Evolutionary conservation across 2,329 filamentous ascomycete genomes (phyloP).

Genomic region (Aspergillus fructus): DNA sequence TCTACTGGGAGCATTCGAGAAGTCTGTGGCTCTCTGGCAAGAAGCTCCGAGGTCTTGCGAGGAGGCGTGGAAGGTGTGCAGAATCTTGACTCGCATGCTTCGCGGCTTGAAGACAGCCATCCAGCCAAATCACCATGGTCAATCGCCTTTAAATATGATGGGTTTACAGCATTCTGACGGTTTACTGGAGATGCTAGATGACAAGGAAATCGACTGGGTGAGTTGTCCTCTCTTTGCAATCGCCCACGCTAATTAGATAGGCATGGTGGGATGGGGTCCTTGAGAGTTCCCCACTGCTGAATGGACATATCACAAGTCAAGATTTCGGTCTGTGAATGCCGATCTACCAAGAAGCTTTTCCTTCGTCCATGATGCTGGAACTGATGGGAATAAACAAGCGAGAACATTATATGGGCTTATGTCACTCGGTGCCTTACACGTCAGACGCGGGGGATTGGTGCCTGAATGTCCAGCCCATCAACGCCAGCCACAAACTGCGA

Average conservation of each 20-base stretch:
- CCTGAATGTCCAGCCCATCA: not conserved
- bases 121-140: no score
- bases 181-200: not conserved
- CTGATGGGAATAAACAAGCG: no score
- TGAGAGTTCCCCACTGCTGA: not conserved
- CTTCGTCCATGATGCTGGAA: no score
- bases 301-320: not conserved
- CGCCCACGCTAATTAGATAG: not conserved
- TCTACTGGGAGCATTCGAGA: not conserved
- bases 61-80: not conserved
- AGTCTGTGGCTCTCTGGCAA: not conserved
- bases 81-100: slow-evolving; percentile 1
- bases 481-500: not conserved
- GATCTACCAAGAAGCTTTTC: no score
- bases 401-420: not conserved
- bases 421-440: not conserved
- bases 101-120: not conserved
- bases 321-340: not conserved
- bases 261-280: not conserved
- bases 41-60: not conserved
- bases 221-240: not conserved
- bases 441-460: not conserved
- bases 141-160: not conserved
- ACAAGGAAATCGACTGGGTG: slow-evolving; percentile 12
- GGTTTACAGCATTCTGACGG: not conserved